A percentile compares a stretch with the other conserved stretches of the same genome.
phyloP scores from a whole-genome alignment of 2,329 filamentous ascomycete genomes.

The Sclerotinia borealis region DNA sequence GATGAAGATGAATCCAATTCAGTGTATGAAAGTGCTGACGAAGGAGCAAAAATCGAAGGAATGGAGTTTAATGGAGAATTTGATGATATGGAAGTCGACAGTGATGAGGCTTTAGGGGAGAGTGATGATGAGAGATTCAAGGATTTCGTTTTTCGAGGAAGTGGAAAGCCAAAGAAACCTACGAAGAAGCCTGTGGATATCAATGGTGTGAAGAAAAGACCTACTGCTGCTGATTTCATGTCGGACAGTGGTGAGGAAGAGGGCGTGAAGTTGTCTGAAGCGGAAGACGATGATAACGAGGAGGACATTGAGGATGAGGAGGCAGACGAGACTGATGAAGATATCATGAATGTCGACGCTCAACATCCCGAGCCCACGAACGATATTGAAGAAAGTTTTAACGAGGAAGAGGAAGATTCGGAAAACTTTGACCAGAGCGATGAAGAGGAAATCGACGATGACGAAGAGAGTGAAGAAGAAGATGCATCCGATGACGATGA shows the following conservation, averaged over 20 bases:
- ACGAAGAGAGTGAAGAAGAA: slow-evolving; percentile 33
- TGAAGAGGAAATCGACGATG: slow-evolving; percentile 26
- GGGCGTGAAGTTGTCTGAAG: slow-evolving; percentile 30
- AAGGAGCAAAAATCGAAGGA: slow-evolving; percentile 40
- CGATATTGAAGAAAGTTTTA: slow-evolving; percentile 28
- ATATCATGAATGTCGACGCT: slow-evolving; percentile 30
- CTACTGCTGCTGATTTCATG: slow-evolving; percentile 54
- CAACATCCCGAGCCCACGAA: slow-evolving; percentile 33
- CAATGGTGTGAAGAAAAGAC: slow-evolving; percentile 35
- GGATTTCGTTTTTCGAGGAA: slow-evolving; percentile 60
- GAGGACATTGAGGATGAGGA: slow-evolving; percentile 11
- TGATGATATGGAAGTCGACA: slow-evolving; percentile 54
- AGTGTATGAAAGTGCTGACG: slow-evolving; percentile 23
- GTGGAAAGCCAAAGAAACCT: slow-evolving; percentile 41
- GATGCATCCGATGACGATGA: slow-evolving; percentile 25
- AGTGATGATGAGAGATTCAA: slow-evolving; percentile 81
- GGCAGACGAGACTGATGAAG: slow-evolving; percentile 30
- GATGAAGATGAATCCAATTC: slow-evolving; percentile 40
- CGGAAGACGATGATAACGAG: slow-evolving; percentile 29
- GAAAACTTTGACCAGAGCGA: slow-evolving; percentile 32
- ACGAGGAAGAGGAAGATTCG: slow-evolving; percentile 28
- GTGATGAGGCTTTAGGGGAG: slow-evolving; percentile 67
- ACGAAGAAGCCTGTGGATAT: slow-evolving; percentile 17
- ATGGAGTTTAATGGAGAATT: slow-evolving; percentile 48
- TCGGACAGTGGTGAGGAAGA: slow-evolving; percentile 34